Evolutionary conservation across 139 green algal genomes (phyloP).

Genomic region (Pedinophyceae sp.): DNA sequence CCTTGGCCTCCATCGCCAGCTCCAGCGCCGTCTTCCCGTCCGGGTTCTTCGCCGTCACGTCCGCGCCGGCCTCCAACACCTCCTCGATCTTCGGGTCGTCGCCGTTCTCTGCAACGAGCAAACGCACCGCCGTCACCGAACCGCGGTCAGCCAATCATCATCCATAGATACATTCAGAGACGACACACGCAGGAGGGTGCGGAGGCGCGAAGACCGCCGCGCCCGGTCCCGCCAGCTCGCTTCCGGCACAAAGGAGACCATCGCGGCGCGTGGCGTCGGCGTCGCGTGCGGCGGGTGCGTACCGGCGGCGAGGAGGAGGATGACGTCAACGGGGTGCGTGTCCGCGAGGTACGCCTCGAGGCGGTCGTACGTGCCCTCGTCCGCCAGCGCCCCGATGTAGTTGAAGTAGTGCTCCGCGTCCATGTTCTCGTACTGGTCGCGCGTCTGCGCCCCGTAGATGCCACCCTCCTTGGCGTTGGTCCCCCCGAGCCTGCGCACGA

Average conservation of each 20-base stretch:
- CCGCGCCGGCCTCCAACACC: slow-evolving; percentile 12
- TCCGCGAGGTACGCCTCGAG: slow-evolving; percentile 19
- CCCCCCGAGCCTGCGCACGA: not conserved
- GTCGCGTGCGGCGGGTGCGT: too few relatives aligned
- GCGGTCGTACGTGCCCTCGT: slow-evolving; percentile 29
- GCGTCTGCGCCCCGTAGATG: not conserved
- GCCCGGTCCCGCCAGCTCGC: too few relatives aligned
- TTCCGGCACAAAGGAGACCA: too few relatives aligned
- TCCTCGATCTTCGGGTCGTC: slow-evolving; percentile 36
- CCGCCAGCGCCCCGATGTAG: slow-evolving; percentile 34
- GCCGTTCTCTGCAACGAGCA: slow-evolving; percentile 18
- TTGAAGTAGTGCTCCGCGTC: slow-evolving; percentile 36
- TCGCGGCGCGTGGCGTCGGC: too few relatives aligned
- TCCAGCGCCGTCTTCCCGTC: slow-evolving; percentile 9
- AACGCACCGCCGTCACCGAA: too few relatives aligned
- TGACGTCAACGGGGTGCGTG: slow-evolving; percentile 21
- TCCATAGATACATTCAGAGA: too few relatives aligned
- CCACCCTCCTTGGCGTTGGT: not conserved
- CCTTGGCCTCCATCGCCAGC: too few relatives aligned
- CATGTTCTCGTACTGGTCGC: slow-evolving; percentile 11
- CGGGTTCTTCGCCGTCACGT: slow-evolving; percentile 7
- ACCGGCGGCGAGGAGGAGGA: slow-evolving; percentile 14
- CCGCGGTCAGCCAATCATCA: too few relatives aligned
- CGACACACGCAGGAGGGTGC: not conserved
- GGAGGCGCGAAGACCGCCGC: too few relatives aligned